Conservation (phyloP, 306 rosid species). For the Hippophae gyantsensis region DNA sequence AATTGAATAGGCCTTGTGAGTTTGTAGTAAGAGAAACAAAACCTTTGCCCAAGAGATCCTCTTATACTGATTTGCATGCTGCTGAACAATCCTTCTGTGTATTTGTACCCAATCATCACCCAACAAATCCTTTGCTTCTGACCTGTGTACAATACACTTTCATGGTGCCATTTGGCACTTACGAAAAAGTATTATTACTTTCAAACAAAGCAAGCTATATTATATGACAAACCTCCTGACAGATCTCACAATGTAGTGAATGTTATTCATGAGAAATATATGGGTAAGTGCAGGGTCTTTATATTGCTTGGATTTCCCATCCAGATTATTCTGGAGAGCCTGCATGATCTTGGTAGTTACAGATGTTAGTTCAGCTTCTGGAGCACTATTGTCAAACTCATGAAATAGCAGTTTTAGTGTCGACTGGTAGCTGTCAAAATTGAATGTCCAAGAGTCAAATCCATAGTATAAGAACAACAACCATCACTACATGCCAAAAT, state of each 20-base stretch:
- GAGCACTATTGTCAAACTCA: slow-evolving; percentile 54
- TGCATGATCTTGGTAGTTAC: slow-evolving; percentile 87
- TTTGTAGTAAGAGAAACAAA: background rate
- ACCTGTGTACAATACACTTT: slow-evolving; percentile 37
- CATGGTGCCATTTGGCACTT: background rate
- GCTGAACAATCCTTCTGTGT: slow-evolving; percentile 92
- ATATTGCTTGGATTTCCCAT: slow-evolving; percentile 93
- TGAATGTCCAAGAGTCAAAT: slow-evolving; percentile 14
- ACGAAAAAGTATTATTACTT: slow-evolving; percentile 9
- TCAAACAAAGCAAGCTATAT: background rate
- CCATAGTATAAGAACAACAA: background rate
- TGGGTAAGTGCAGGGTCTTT: slow-evolving; percentile 85
- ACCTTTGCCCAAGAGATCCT: slow-evolving; percentile 99
- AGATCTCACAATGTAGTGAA: slow-evolving; percentile 95
- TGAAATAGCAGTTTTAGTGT: slow-evolving; percentile 76
- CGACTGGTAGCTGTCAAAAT: slow-evolving; percentile 56
- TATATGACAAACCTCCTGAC: slow-evolving; percentile 60
- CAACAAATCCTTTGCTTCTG: slow-evolving; percentile 92
- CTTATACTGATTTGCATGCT: slow-evolving; percentile 97
- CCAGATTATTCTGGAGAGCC: slow-evolving; percentile 91
- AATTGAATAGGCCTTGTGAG: too few species aligned
- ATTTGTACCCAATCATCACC: slow-evolving; percentile 99
- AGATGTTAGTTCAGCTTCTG: slow-evolving; percentile 58
- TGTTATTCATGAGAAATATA: slow-evolving; percentile 92
- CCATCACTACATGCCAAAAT: too few species aligned